These are phyloP conservation scores for Umbellularia californica DNA, from an alignment of 164 flowering plant genomes.

Conservation along the genomic window DNA sequence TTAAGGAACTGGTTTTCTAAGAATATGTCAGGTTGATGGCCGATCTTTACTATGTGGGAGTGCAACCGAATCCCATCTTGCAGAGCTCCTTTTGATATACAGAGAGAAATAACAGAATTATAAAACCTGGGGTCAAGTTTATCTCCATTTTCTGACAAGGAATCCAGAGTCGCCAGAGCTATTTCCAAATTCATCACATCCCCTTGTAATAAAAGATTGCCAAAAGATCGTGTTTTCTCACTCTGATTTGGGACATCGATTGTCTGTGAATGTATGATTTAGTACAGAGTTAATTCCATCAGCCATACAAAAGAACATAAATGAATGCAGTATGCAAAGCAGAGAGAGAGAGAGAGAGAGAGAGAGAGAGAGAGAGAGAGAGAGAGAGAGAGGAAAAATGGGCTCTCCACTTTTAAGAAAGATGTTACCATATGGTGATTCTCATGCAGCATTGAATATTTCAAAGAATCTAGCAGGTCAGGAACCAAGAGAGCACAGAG, in stretches of 20 bases:
- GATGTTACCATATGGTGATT: no score
- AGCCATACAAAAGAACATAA: no score
- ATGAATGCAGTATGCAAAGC: no score
- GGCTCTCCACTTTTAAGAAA: no score
- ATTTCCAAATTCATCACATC: not conserved
- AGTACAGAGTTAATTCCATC: not conserved
- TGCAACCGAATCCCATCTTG: conserved; percentile 11
- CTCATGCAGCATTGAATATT: no score
- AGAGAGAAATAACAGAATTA: conserved; percentile 13
- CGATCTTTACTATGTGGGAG: conserved; percentile 10
- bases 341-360: no score
- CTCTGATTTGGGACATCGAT: not conserved
- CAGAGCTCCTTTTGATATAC: conserved; percentile 12
- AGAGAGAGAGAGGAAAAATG: no score
- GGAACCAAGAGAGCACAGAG: no score
- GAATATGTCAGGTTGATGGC: conserved; percentile 12
- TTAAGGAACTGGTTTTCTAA: conserved; percentile 18
- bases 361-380: no score
- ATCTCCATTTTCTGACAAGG: not conserved
- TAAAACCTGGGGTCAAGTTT: conserved; percentile 9
- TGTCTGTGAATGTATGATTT: conserved; percentile 7
- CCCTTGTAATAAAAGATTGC: not conserved
- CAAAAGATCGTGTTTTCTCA: not conserved
- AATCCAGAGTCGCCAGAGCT: conserved; percentile 4
- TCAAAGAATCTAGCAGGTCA: no score